Conservation (phyloP, 805 yeast species). For the Pichia membranifaciens region DNA sequence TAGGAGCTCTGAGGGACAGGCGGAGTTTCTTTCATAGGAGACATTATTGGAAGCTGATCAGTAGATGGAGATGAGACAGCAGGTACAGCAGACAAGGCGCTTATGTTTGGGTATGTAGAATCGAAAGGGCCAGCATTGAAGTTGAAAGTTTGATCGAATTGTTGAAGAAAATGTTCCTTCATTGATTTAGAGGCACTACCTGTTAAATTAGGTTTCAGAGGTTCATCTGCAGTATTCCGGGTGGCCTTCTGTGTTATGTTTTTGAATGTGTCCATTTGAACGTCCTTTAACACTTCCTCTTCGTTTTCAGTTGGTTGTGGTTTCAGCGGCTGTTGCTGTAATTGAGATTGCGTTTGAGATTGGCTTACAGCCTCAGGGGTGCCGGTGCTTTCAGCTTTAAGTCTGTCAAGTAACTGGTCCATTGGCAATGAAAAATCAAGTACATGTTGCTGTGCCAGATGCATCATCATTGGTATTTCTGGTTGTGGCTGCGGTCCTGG, state of each 20-base stretch:
- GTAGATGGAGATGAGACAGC: background rate
- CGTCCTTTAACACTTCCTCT: conserved; percentile 51
- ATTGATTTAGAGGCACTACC: conserved; percentile 51
- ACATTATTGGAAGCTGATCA: background rate
- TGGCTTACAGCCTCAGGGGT: background rate
- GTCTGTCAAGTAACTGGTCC: conserved; percentile 58
- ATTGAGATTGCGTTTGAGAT: conserved; percentile 1
- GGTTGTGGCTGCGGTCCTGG: background rate
- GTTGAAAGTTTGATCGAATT: conserved; percentile 17
- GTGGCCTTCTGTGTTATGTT: conserved; percentile 12
- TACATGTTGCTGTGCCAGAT: conserved; percentile 18
- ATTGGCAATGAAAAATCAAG: conserved; percentile 66
- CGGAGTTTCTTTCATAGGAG: background rate
- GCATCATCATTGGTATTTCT: conserved; percentile 1
- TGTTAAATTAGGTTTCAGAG: conserved; percentile 44
- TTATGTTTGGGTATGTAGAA: conserved; percentile 5
- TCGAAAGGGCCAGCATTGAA: conserved; percentile 5
- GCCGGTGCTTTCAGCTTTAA: conserved; percentile 27
- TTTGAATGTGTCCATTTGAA: conserved; percentile 14
- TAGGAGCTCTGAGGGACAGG: background rate
- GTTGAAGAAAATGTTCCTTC: conserved; percentile 24
- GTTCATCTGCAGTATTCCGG: conserved; percentile 21
- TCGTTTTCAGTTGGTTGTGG: conserved; percentile 43
- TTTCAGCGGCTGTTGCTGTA: conserved; percentile 20
- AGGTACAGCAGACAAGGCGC: conserved; percentile 13